Conservation (phyloP, 208 protist species). For the Leishmania tropica region DNA sequence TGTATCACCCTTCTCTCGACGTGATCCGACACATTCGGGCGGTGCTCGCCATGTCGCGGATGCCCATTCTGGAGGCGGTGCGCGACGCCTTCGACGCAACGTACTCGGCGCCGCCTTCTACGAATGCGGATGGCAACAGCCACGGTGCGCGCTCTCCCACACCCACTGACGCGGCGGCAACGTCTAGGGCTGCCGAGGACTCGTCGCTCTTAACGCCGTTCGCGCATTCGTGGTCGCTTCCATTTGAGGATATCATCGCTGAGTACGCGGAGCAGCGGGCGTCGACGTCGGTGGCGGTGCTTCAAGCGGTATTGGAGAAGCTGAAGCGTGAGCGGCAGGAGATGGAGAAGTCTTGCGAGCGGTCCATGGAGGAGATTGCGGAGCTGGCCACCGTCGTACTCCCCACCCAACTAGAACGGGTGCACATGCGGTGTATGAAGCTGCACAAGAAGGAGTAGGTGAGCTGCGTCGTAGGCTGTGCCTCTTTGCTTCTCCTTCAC, state of each 20-base stretch:
- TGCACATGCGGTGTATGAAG: conserved; percentile 43
- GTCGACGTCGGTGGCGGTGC: conserved; percentile 25
- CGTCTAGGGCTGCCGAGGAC: neutral
- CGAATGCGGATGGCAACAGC: neutral
- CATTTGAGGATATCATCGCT: conserved; percentile 34
- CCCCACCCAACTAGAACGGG: conserved; percentile 32
- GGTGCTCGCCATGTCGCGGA: conserved; percentile 22
- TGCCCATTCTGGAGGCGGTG: conserved; percentile 24
- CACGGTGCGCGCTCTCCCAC: neutral
- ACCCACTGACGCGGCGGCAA: neutral
- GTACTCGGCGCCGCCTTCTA: neutral
- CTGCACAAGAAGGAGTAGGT: conserved; percentile 29
- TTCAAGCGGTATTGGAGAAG: conserved; percentile 36
- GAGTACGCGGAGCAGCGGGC: conserved; percentile 34
- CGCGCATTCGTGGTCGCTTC: conserved; percentile 28
- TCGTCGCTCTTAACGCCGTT: conserved; percentile 10
- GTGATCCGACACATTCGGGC: conserved; percentile 37
- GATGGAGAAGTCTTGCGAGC: conserved; percentile 39
- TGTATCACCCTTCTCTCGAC: conserved; percentile 56
- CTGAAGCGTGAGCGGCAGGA: conserved; percentile 57
- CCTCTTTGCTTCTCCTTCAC: neutral
- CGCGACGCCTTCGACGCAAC: conserved; percentile 11
- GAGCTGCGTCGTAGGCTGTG: neutral
- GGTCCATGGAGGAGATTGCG: conserved; percentile 34
- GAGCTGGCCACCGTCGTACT: conserved; percentile 34